Evolutionary conservation across 805 yeast species (phyloP), one percentile per base, ranked within the genome.

Genomic region (Metschnikowia vanudenii): DNA sequence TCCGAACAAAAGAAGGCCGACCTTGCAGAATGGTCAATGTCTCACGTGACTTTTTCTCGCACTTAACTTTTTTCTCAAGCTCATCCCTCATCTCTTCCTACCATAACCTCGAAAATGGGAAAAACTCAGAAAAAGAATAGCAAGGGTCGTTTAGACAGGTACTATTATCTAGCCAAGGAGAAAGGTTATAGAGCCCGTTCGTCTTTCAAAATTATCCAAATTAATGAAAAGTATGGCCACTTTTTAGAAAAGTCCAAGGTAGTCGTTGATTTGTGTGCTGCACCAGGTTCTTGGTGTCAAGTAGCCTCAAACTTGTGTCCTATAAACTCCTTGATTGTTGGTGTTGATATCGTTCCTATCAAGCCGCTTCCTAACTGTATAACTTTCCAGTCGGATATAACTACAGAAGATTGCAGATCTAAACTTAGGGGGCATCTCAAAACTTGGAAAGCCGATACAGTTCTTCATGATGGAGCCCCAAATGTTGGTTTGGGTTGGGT

Each of bases 401-500:
- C 99, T 1, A 92, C 99, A 7, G 98, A 94, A 60, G 97, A 92
- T 69, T 94, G 99, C 75, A 79, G 97, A 57, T 88, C 97, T 37
- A 89, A 81, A 66, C 77, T 94, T 52, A 81, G 98, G 63, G 97
- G 97, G 24, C 90, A 92, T 63, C 84, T 94, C 85, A 94, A 94
- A 67, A 91, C 98, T 1, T 94, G 98, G 97, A 94, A 94, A 60
- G 99, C 98, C 1, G 98, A 94, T 63, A 88, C 96, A 0, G 98
- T 94, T 16, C 73, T 94, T 62, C 99, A 94, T 69, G 99, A 94
- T 78, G 99, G 99, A 84, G 99, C 99, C 24, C 99, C 99, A 26
- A 94, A 94, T 62, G 98, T 94, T 59, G 99, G 99, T 84, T 78
- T 94, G 62, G 96, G 96, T n/a, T 94, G 99, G 99, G 94, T 88